Evolutionary conservation across 805 yeast genomes (phyloP).

Genomic region (Cyberlindnera xylosilytica): DNA sequence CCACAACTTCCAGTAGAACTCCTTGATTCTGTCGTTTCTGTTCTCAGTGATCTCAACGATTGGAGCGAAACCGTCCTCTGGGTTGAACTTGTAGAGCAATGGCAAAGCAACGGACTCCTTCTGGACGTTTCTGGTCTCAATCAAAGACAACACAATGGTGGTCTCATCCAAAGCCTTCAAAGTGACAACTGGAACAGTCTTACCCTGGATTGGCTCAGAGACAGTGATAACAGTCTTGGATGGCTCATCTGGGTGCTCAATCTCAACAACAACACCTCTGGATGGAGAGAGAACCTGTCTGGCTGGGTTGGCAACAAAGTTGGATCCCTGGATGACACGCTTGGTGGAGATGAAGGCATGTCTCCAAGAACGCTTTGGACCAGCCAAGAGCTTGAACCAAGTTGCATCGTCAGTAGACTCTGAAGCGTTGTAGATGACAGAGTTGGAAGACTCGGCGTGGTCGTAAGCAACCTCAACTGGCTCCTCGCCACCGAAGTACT

Average conservation of each 20-base stretch:
- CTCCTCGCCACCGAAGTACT: slow-evolving; percentile 75
- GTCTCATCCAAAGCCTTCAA: slow-evolving; percentile 48
- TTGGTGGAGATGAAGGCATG: slow-evolving; percentile 80
- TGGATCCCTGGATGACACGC: slow-evolving; percentile 80
- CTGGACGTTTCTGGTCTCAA: slow-evolving; percentile 86
- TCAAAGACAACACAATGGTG: slow-evolving; percentile 66
- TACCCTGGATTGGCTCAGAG: slow-evolving; percentile 71
- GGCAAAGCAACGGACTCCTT: slow-evolving; percentile 70
- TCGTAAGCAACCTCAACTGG: slow-evolving; percentile 38
- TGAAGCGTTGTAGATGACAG: slow-evolving; percentile 38
- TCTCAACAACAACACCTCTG: slow-evolving; percentile 57
- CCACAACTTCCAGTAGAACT: slow-evolving; percentile 98
- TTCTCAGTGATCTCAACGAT: slow-evolving; percentile 85
- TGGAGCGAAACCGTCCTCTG: slow-evolving; percentile 94
- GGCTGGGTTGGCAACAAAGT: slow-evolving; percentile 76
- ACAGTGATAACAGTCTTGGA: slow-evolving; percentile 60
- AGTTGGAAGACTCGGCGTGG: slow-evolving; percentile 31
- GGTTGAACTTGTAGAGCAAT: slow-evolving; percentile 73
- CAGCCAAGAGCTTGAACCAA: slow-evolving; percentile 86
- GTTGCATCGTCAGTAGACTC: slow-evolving; percentile 32
- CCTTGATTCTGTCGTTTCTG: slow-evolving; percentile 90
- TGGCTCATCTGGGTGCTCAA: slow-evolving; percentile 49
- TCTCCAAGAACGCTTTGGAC: slow-evolving; percentile 79
- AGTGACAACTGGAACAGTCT: slow-evolving; percentile 60
- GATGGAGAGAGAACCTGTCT: slow-evolving; percentile 79